These are phyloP conservation scores for Sugiyamaella mastotermitis DNA, from an alignment of 805 yeast species.

Conservation along the genomic window DNA sequence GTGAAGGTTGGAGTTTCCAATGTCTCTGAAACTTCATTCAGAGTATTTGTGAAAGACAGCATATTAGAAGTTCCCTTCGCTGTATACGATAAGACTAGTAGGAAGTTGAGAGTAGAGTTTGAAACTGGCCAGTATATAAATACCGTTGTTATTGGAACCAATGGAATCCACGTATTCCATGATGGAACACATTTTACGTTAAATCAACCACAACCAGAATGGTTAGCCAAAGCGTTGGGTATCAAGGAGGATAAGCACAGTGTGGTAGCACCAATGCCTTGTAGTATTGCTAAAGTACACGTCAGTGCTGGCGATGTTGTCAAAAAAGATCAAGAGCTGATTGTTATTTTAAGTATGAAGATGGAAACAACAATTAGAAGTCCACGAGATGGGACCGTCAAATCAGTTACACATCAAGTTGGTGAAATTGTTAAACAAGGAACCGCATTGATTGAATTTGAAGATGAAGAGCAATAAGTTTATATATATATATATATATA, in stretches of 20 bases:
- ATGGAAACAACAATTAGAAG: conserved; percentile 31
- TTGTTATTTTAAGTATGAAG: conserved; percentile 28
- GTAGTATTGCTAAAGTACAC: conserved; percentile 24
- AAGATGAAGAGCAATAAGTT: conserved; percentile 10
- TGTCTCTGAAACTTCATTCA: conserved; percentile 2
- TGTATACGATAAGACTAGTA: conserved; percentile 5
- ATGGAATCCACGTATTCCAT: conserved; percentile 25
- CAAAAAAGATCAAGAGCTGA: conserved; percentile 25
- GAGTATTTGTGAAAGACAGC: too few relatives aligned
- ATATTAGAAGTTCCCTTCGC: conserved; percentile 5
- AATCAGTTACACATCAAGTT: conserved; percentile 22
- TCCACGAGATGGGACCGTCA: conserved; percentile 25
- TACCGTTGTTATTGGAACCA: conserved; percentile 18
- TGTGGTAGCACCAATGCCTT: conserved; percentile 30
- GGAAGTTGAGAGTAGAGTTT: conserved; percentile 19
- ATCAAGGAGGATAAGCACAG: conserved; percentile 18
- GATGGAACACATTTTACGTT: conserved; percentile 24
- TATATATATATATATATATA: background rate
- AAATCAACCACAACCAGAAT: conserved; percentile 23
- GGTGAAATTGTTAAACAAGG: conserved; percentile 30
- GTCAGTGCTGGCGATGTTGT: conserved; percentile 24
- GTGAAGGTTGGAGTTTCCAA: background rate
- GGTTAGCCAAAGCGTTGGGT: conserved; percentile 26
- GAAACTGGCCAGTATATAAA: conserved; percentile 20
- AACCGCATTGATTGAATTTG: conserved; percentile 27